These are phyloP conservation scores for Lactifluus pinguis DNA, from an alignment of 768 basidiomycete genomes.

Conservation along the genomic window DNA sequence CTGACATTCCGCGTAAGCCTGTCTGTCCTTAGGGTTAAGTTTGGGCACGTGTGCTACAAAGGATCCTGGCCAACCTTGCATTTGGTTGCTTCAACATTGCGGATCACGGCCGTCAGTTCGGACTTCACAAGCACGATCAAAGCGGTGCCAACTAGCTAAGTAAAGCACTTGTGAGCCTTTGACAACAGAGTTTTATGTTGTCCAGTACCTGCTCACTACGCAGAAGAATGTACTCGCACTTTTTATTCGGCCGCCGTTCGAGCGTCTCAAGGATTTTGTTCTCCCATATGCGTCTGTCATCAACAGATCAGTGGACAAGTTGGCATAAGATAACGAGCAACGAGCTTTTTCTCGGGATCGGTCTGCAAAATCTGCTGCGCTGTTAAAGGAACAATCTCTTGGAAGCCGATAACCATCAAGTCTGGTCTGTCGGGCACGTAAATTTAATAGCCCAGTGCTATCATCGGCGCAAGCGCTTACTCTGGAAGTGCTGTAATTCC, in stretches of 20 bases:
- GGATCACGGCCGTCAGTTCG: conserved; percentile 66
- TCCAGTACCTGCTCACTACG: conserved; percentile 79
- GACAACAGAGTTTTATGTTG: neutral
- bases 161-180: neutral
- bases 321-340: neutral
- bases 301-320: neutral
- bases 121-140: conserved; percentile 77
- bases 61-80: conserved; percentile 57
- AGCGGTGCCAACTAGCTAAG: conserved; percentile 89
- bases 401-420: conserved; percentile 85
- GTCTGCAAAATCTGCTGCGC: conserved; percentile 95
- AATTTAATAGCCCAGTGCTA: neutral
- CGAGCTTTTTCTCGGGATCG: conserved; percentile 83
- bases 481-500: conserved; percentile 33
- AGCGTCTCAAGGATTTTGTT: conserved; percentile 69
- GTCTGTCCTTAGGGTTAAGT: conserved; percentile 38
- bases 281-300: conserved; percentile 76
- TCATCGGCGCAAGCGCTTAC: conserved; percentile 25
- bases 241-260: conserved; percentile 56
- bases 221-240: conserved; percentile 70
- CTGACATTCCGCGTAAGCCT: conserved; percentile 88
- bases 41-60: too few species aligned
- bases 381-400: conserved; percentile 97
- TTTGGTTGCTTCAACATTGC: conserved; percentile 86
- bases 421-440: conserved; percentile 50